Conservation (phyloP, 106 monocot species). For the Dioscorea alata region DNA sequence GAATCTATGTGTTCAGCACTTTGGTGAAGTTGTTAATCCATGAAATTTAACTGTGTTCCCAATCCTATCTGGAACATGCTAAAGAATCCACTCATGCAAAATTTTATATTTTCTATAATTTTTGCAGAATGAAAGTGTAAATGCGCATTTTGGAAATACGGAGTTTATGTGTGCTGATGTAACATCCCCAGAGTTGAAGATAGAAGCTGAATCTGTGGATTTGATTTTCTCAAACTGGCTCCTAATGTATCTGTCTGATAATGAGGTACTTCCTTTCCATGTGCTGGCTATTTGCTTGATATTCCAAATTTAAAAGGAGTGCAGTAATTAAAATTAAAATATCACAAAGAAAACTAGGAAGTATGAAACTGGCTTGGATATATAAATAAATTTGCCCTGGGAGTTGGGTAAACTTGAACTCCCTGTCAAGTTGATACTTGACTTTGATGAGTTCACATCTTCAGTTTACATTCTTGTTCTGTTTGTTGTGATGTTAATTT, state of each 20-base stretch:
- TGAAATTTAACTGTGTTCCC: no score
- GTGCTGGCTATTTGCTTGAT: no score
- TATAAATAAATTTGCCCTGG: no score
- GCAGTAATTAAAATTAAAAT: neutral
- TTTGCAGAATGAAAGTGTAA: constrained; percentile 80
- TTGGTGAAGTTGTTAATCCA: no score
- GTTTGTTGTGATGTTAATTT: neutral
- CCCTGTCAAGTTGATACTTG: no score
- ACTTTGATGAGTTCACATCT: no score
- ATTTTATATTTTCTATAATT: neutral
- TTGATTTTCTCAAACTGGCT: constrained; percentile 99
- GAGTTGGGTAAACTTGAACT: no score
- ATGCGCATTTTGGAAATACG: constrained; percentile 76
- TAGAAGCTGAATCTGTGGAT: constrained; percentile 78
- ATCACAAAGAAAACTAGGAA: no score
- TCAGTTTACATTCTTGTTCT: no score
- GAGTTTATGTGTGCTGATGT: constrained; percentile 94
- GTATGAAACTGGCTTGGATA: no score
- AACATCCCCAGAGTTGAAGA: constrained; percentile 63
- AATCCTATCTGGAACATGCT: no score
- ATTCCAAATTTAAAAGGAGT: no score
- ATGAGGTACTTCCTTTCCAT: constrained; percentile 49
- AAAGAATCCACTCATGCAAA: neutral
- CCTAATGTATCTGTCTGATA: constrained; percentile 96
- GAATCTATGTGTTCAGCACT: neutral